Conservation (phyloP, 352 stramenopile genomes). For the Globisporangium lucens region DNA sequence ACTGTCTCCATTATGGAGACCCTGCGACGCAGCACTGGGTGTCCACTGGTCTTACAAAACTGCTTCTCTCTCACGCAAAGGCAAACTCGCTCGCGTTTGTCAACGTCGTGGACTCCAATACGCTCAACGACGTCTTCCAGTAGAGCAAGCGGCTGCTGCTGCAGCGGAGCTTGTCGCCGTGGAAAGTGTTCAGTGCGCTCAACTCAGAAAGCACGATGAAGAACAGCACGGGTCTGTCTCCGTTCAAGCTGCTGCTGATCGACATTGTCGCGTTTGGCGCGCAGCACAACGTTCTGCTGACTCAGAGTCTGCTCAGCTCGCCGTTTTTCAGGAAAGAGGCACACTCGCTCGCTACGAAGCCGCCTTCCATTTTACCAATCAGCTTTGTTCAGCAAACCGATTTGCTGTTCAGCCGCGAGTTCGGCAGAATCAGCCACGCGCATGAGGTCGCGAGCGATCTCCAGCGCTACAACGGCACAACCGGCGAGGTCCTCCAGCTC, state of each 20-base stretch:
- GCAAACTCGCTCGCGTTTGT: conserved; percentile 33
- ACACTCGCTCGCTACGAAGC: conserved; percentile 3
- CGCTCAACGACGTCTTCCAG: conserved; percentile 30
- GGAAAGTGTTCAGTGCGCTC: conserved; percentile 9
- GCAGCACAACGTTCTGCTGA: conserved; percentile 21
- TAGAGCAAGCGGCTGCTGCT: background rate
- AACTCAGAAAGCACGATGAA: background rate
- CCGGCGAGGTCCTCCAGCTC: conserved; percentile 29
- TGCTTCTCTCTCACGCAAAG: conserved; percentile 29
- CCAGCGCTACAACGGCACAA: conserved; percentile 33
- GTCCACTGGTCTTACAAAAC: conserved; percentile 17
- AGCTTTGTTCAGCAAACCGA: conserved; percentile 22
- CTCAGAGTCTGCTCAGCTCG: conserved; percentile 22
- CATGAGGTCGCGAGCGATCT: conserved; percentile 35
- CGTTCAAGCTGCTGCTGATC: conserved; percentile 31
- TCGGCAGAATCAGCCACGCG: conserved; percentile 29
- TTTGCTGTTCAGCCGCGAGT: conserved; percentile 26
- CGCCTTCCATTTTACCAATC: background rate
- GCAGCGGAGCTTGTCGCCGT: background rate
- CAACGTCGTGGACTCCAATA: conserved; percentile 30
- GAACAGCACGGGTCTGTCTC: conserved; percentile 19
- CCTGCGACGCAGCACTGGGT: conserved; percentile 30
- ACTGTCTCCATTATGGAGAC: conserved; percentile 40
- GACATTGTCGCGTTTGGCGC: conserved; percentile 25
- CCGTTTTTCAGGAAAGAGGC: conserved; percentile 24